These are phyloP conservation scores for Penicillium daleae DNA, from an alignment of 495 filamentous ascomycete genomes.

Conservation along the genomic window DNA sequence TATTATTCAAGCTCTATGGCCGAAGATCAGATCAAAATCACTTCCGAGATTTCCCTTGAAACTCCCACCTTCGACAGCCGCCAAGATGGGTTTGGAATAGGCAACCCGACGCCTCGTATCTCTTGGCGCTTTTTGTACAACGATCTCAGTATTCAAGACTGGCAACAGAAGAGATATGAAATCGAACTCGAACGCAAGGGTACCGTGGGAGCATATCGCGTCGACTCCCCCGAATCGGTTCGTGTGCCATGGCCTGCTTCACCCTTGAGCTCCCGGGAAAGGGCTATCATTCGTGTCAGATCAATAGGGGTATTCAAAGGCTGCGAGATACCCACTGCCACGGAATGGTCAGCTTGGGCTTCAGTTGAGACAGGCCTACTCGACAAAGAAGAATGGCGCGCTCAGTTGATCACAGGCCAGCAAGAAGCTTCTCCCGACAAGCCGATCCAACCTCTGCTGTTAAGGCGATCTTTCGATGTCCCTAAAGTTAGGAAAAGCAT, in stretches of 20 bases:
- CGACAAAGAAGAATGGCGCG: constrained; percentile 13
- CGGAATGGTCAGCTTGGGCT: constrained; percentile 17
- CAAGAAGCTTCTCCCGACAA: constrained; percentile 1
- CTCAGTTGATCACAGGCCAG: constrained; percentile 12
- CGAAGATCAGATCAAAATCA: neutral
- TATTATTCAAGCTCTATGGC: neutral
- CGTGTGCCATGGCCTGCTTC: neutral
- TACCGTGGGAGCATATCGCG: neutral
- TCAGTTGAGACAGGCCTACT: constrained; percentile 18
- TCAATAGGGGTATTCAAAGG: neutral
- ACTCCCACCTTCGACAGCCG: neutral
- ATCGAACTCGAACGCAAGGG: neutral
- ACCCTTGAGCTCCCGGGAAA: constrained; percentile 1
- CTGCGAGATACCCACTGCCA: neutral
- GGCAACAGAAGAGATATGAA: neutral
- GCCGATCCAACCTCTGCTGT: constrained; percentile 11
- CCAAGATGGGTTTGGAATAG: neutral
- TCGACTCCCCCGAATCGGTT: neutral
- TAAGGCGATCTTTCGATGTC: constrained; percentile 7
- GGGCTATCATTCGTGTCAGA: neutral
- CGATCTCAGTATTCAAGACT: neutral
- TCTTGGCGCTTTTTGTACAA: neutral
- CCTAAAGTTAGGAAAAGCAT: neutral
- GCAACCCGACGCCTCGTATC: neutral
- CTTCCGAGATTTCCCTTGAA: neutral